Evolutionary conservation across 1,139 yeast genomes (phyloP).

Genomic region (Pichia sp.): DNA sequence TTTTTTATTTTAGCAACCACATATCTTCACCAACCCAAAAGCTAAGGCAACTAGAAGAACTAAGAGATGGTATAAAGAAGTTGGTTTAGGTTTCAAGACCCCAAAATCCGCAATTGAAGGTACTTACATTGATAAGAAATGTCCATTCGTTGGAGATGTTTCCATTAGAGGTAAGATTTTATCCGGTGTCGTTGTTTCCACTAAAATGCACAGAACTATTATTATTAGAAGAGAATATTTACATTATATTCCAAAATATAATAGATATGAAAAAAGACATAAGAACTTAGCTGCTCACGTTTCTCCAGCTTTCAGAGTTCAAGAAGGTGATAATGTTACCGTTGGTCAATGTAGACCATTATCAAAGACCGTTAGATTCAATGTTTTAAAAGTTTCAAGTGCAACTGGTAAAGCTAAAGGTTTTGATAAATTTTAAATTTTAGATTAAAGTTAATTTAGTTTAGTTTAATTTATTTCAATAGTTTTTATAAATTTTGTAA

Average conservation of each 20-base stretch:
- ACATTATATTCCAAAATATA: constrained; percentile 99
- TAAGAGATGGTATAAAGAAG: constrained; percentile 99
- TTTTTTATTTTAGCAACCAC: constrained; percentile 74
- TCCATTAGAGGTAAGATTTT: constrained; percentile 99
- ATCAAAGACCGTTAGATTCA: constrained; percentile 99
- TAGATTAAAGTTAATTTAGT: constrained; percentile 3
- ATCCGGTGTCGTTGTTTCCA: constrained; percentile 97
- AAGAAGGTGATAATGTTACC: constrained; percentile 97
- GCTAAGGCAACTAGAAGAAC: constrained; percentile 97
- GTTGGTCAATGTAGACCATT: constrained; percentile 99
- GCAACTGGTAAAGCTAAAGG: constrained; percentile 88
- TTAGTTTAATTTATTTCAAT: not conserved
- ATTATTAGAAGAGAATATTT: constrained; percentile 99
- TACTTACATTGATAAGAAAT: constrained; percentile 99
- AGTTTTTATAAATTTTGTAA: not conserved
- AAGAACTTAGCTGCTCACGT: constrained; percentile 99
- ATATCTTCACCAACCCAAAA: constrained; percentile 99
- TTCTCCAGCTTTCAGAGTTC: constrained; percentile 99
- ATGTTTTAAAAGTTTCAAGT: constrained; percentile 94
- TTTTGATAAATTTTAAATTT: constrained; percentile 84
- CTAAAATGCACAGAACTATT: constrained; percentile 99
- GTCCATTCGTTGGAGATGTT: constrained; percentile 96
- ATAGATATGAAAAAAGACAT: constrained; percentile 99
- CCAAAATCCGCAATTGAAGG: constrained; percentile 99
- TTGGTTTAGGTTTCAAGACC: constrained; percentile 99